Evolutionary conservation across 2,329 filamentous ascomycete species (phyloP).

Genomic region (Boeremia lycopersici): DNA sequence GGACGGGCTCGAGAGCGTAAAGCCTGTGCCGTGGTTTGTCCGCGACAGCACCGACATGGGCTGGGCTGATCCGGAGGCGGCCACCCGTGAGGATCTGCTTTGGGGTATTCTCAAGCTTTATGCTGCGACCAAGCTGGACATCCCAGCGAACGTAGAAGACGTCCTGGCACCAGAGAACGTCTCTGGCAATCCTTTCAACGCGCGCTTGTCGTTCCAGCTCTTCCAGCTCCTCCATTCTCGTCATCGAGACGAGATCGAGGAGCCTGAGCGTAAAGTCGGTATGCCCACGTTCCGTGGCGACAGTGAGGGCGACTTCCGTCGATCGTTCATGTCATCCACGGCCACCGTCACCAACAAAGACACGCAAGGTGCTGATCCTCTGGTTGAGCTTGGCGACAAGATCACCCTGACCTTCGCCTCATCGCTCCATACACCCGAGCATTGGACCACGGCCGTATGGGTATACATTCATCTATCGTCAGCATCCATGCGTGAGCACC

Average conservation of each 20-base stretch:
- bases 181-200: slow-evolving; percentile 74
- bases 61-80: slow-evolving; percentile 66
- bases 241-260: slow-evolving; percentile 31
- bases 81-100: slow-evolving; percentile 74
- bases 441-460: slow-evolving; percentile 65
- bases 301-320: slow-evolving; percentile 19
- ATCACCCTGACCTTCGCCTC: slow-evolving; percentile 56
- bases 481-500: slow-evolving; percentile 67
- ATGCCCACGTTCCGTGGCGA: slow-evolving; percentile 40
- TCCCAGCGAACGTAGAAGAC: slow-evolving; percentile 63
- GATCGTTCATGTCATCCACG: slow-evolving; percentile 40
- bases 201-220: slow-evolving; percentile 84
- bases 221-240: slow-evolving; percentile 60
- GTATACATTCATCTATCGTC: slow-evolving; percentile 78
- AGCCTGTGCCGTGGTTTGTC: slow-evolving; percentile 74
- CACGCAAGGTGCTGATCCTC: slow-evolving; percentile 60
- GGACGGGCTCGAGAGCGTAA: slow-evolving; percentile 70
- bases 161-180: slow-evolving; percentile 78
- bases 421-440: slow-evolving; percentile 42
- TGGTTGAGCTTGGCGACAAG: slow-evolving; percentile 63
- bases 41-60: slow-evolving; percentile 63
- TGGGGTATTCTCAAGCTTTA: slow-evolving; percentile 88
- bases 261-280: slow-evolving; percentile 34
- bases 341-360: slow-evolving; percentile 48
- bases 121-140: slow-evolving; percentile 59